Conservation (phyloP, 2,329 filamentous ascomycete species). For the Tolypocladium inflatum region DNA sequence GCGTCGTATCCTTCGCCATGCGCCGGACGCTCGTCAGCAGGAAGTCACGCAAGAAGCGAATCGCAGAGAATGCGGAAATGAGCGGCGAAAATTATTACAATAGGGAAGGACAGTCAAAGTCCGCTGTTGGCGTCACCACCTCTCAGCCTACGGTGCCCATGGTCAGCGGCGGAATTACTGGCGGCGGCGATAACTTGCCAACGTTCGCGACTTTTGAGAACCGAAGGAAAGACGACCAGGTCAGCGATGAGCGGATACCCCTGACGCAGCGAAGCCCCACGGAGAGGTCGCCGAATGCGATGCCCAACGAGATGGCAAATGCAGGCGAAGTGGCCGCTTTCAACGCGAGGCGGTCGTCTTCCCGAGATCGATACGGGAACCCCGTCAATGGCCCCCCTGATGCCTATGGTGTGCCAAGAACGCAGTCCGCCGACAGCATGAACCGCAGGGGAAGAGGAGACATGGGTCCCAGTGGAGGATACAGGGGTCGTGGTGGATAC, state of each 20-base stretch:
- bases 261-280: slow-evolving; percentile 57
- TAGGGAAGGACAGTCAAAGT: slow-evolving; percentile 49
- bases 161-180: slow-evolving; percentile 44
- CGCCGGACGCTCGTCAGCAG: slow-evolving; percentile 81
- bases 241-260: slow-evolving; percentile 62
- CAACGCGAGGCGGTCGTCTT: slow-evolving; percentile 29
- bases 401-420: slow-evolving; percentile 36
- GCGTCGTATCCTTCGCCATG: slow-evolving; percentile 89
- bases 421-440: slow-evolving; percentile 36
- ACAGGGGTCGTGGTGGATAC: slow-evolving; percentile 35
- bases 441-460: slow-evolving; percentile 45
- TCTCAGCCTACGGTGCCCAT: slow-evolving; percentile 49
- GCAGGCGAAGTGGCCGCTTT: slow-evolving; percentile 22
- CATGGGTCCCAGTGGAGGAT: slow-evolving; percentile 26
- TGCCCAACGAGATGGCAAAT: slow-evolving; percentile 27
- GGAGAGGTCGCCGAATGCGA: slow-evolving; percentile 41
- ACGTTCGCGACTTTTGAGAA: slow-evolving; percentile 59
- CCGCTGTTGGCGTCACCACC: slow-evolving; percentile 28
- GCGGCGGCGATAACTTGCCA: slow-evolving; percentile 37
- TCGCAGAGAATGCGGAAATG: slow-evolving; percentile 94
- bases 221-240: slow-evolving; percentile 50
- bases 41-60: slow-evolving; percentile 86
- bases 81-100: slow-evolving; percentile 89
- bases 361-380: slow-evolving; percentile 58
- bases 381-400: slow-evolving; percentile 32